Evolutionary conservation across 1,284 basidiomycete species (phyloP), one percentile per base, ranked within the genome.

Genomic region (Somion occarium): DNA sequence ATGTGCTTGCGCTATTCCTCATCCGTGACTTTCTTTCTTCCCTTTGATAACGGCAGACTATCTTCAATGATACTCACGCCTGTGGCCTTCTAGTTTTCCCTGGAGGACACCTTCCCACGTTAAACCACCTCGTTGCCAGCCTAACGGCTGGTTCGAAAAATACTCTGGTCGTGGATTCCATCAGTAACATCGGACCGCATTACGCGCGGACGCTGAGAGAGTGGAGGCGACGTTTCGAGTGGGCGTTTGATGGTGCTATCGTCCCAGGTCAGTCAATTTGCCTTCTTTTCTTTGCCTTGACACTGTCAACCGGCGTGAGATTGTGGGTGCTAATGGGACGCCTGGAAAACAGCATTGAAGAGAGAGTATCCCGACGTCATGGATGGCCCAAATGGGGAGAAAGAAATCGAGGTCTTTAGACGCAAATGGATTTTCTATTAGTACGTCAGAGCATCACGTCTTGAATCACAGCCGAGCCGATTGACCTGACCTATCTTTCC

Each of bases 151-250:
- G 85, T 5, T 75, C 83, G 1, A 63, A 74, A 22, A 81, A 82
- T 20, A 72, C 73, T 12, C 75, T 91, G 26, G 70, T 86, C 22
- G 76, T 90, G 34, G 89, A 91, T 57, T 82, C 82, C 15, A 73
- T 90, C 4, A 75, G 75, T n/a, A 91, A 90, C 67, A 91, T 91
- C 57, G 89, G 88, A 24, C 83, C 83, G 24, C 87, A 92, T 65
- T 92, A 92, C 64, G 80, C 88, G 2, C 78, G 88, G 3, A 91
- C 90, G 3, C 73, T 92, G n/a, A 74, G 88, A n/a, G 88, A 91
- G 69, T 92, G 89, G 89, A 73, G 83, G 18, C 61, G 69, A 22
- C 73, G 85, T 2, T 92, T 91, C 69, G 68, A 80, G 46, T 66
- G 69, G n/a, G 64, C 65, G n/a, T 93, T 90, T 63, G 80, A 86